phyloP scores from a whole-genome alignment of 2,329 filamentous ascomycete species.

The Xylaria sp. region DNA sequence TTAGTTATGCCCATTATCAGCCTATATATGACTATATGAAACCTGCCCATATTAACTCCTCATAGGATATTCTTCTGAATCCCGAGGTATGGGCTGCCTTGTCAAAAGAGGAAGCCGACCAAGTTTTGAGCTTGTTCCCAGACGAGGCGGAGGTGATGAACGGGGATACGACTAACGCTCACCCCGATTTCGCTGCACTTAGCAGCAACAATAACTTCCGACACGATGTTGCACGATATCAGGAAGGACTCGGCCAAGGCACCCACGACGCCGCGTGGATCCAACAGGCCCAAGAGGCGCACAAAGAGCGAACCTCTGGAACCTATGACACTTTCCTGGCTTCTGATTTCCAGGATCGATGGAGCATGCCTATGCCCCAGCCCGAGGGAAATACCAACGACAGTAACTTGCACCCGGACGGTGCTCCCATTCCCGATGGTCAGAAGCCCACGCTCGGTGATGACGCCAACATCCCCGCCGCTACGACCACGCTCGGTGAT shows the following conservation, averaged over 20 bases:
- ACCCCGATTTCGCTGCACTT: conserved; percentile 40
- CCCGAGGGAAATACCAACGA: not conserved
- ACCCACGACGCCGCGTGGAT: conserved; percentile 51
- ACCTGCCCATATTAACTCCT: not conserved
- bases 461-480: too few species aligned
- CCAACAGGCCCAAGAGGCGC: conserved; percentile 46
- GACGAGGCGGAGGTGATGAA: conserved; percentile 35
- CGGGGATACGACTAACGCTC: conserved; percentile 33
- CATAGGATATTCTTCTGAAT: conserved; percentile 34
- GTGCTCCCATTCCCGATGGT: too few species aligned
- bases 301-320: conserved; percentile 43
- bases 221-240: conserved; percentile 42
- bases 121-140: conserved; percentile 36
- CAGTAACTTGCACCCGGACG: too few species aligned
- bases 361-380: conserved; percentile 40
- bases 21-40: not conserved
- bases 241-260: conserved; percentile 42
- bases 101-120: conserved; percentile 29
- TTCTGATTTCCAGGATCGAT: conserved; percentile 43
- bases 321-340: conserved; percentile 46
- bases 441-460: too few species aligned
- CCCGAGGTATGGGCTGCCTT: conserved; percentile 37
- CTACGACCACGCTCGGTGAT: too few species aligned
- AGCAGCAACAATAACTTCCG: conserved; percentile 46
- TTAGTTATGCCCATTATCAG: not conserved